Evolutionary conservation across 2,329 filamentous ascomycete species (phyloP), one percentile per base, ranked within the genome.

Genomic region (Xylariales sp.): DNA sequence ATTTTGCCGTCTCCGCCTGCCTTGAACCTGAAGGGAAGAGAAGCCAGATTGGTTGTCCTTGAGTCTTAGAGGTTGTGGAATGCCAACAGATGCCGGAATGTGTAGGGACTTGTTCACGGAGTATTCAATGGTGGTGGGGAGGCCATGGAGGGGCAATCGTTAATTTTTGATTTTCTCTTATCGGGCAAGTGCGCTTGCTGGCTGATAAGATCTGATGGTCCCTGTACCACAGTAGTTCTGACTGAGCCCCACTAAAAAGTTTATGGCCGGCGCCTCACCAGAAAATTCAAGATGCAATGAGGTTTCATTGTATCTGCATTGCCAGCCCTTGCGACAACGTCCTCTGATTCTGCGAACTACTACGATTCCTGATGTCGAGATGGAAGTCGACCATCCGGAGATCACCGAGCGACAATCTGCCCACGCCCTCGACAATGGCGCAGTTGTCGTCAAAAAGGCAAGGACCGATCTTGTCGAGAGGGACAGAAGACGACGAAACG

Each of bases 1-100:
- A 93, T 93, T 56, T 77, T 86, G 66, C 74, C 74, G 63, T 74
- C 72, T 64, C 79, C 72, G 60, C 85, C 84, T 63, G 84, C 86
- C 73, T 94, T 95, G 69, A 95, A 95, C 67, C 90, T 76, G 60
- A 84, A 94, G 3, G 90, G 88, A 65, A 89, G 66, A 42, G 83
- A 84, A 68, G 74, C 79, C 79, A 84, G 67, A 47, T 69, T 82
- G 72, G 48, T 38, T 5, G 24, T 12, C 5, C 21, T 20, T n/a
- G n/a, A n/a, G n/a, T n/a, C n/a, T n/a, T n/a, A n/a, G n/a, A n/a
- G n/a, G n/a, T n/a, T n/a, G n/a, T n/a, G n/a, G n/a, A n/a, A n/a
- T n/a, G n/a, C n/a, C n/a, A n/a, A n/a, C n/a, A n/a, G n/a, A n/a
- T n/a, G n/a, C n/a, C n/a, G n/a, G n/a, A n/a, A n/a, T n/a, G n/a